phyloP scores from a whole-genome alignment of 805 yeast species.

The Saccharomycopsis javanensis region DNA sequence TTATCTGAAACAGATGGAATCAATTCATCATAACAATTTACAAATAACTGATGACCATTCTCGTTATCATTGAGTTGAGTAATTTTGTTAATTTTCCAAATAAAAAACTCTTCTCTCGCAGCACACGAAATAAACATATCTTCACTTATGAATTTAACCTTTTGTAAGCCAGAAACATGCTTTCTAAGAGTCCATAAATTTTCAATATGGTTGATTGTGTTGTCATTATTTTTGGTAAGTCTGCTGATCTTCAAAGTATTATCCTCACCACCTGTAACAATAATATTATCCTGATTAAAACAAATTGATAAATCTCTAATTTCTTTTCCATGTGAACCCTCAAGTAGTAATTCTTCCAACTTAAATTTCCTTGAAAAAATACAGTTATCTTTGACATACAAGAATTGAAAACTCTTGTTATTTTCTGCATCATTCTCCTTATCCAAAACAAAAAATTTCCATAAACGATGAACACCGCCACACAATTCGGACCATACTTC shows the following conservation, averaged over 20 bases:
- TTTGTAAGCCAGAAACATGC: constrained; percentile 86
- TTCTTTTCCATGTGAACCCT: constrained; percentile 89
- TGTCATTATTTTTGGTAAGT: constrained; percentile 24
- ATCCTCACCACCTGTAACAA: constrained; percentile 85
- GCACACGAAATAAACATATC: constrained; percentile 44
- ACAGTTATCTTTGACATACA: constrained; percentile 37
- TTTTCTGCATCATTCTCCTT: constrained; percentile 19
- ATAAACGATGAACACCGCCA: constrained; percentile 87
- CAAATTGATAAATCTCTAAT: constrained; percentile 64
- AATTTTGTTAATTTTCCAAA: constrained; percentile 52
- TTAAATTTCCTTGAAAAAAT: constrained; percentile 18
- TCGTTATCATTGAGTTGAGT: neutral
- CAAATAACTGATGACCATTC: constrained; percentile 26
- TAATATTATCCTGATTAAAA: constrained; percentile 24
- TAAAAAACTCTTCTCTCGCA: constrained; percentile 78
- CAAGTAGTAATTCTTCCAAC: constrained; percentile 28
- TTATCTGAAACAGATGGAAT: constrained; percentile 41
- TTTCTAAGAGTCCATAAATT: constrained; percentile 56
- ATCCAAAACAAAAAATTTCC: constrained; percentile 42
- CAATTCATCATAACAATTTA: constrained; percentile 41
- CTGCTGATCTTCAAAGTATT: constrained; percentile 59
- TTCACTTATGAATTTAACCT: constrained; percentile 48
- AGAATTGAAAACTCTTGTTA: constrained; percentile 33
- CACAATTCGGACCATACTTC: constrained; percentile 66
- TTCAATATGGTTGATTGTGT: constrained; percentile 32